These are phyloP conservation scores for Bryum argenteum DNA, from an alignment of 225 moss, liverwort and hornwort species.

Conservation along the genomic window DNA sequence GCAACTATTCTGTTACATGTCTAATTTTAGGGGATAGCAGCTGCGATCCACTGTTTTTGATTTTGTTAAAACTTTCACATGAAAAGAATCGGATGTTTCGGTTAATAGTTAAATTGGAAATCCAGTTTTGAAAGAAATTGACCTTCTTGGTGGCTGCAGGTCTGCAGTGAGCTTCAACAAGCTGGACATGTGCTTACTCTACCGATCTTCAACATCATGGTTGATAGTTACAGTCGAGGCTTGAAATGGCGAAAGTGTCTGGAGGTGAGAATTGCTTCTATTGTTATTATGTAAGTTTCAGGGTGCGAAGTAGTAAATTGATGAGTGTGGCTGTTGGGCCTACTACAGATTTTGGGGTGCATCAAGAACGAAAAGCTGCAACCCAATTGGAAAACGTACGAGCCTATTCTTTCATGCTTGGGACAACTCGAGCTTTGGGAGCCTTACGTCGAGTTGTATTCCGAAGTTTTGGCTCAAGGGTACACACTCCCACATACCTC, in stretches of 20 bases:
- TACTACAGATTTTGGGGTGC: slow-evolving; percentile 62
- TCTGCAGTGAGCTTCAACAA: slow-evolving; percentile 58
- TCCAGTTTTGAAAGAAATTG: too few relatives aligned
- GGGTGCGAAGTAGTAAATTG: too few relatives aligned
- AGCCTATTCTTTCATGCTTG: slow-evolving; percentile 67
- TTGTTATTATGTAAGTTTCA: too few relatives aligned
- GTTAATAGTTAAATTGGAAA: too few relatives aligned
- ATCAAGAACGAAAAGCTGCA: slow-evolving; percentile 52
- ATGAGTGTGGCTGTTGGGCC: slow-evolving; percentile 7
- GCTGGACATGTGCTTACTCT: slow-evolving; percentile 50
- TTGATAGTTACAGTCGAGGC: slow-evolving; percentile 63
- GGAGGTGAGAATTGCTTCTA: slow-evolving; percentile 47
- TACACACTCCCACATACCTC: slow-evolving; percentile 15
- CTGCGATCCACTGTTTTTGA: too few relatives aligned
- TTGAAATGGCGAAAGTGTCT: slow-evolving; percentile 82
- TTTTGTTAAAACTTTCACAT: too few relatives aligned
- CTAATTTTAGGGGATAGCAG: too few relatives aligned
- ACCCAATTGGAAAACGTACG: slow-evolving; percentile 56
- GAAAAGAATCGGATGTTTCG: too few relatives aligned
- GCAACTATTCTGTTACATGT: too few relatives aligned
- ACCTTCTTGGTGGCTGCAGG: slow-evolving; percentile 41
- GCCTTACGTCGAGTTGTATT: slow-evolving; percentile 55
- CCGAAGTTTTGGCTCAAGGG: slow-evolving; percentile 60
- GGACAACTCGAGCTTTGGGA: slow-evolving; percentile 71
- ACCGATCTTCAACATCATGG: slow-evolving; percentile 57